These are phyloP conservation scores for Macrocystidia cucumis DNA, from an alignment of 1,284 basidiomycete species.

Conservation along the genomic window DNA sequence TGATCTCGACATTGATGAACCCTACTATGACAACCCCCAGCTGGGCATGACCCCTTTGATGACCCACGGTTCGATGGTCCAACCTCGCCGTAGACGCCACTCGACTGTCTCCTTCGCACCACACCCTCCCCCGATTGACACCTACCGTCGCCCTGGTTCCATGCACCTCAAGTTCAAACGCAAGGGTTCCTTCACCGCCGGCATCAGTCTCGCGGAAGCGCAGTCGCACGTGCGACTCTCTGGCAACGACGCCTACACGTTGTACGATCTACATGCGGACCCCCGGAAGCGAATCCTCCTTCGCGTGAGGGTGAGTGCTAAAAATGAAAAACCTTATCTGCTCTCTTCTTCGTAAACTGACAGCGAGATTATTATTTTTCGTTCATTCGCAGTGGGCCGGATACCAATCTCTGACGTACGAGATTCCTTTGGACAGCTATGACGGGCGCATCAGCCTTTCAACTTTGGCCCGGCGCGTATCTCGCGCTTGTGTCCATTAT, in stretches of 20 bases:
- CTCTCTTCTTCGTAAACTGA: slow-evolving; percentile 2
- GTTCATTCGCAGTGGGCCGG: slow-evolving; percentile 60
- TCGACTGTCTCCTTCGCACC: slow-evolving; percentile 49
- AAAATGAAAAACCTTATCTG: background rate
- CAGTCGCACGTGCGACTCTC: slow-evolving; percentile 55
- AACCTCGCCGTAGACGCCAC: slow-evolving; percentile 38
- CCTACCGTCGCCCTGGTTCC: slow-evolving; percentile 36
- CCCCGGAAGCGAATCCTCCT: slow-evolving; percentile 49
- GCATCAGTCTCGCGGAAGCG: slow-evolving; percentile 64
- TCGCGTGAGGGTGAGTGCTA: slow-evolving; percentile 44
- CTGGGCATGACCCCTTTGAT: slow-evolving; percentile 25
- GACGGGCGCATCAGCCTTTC: slow-evolving; percentile 56
- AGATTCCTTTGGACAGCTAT: slow-evolving; percentile 64
- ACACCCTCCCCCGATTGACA: slow-evolving; percentile 30
- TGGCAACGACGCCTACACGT: slow-evolving; percentile 47
- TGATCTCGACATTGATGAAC: slow-evolving; percentile 28
- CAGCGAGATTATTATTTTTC: slow-evolving; percentile 3
- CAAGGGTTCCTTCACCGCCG: slow-evolving; percentile 57
- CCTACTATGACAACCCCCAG: slow-evolving; percentile 28
- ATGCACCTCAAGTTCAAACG: slow-evolving; percentile 64
- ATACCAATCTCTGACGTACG: slow-evolving; percentile 63
- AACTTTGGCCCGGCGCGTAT: slow-evolving; percentile 61
- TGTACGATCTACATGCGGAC: slow-evolving; percentile 60
- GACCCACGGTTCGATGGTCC: slow-evolving; percentile 17
- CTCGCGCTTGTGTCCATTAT: slow-evolving; percentile 67